Base-by-base conservation (phyloP, 441 rosid genomes). In the Populus hybrid region DNA sequence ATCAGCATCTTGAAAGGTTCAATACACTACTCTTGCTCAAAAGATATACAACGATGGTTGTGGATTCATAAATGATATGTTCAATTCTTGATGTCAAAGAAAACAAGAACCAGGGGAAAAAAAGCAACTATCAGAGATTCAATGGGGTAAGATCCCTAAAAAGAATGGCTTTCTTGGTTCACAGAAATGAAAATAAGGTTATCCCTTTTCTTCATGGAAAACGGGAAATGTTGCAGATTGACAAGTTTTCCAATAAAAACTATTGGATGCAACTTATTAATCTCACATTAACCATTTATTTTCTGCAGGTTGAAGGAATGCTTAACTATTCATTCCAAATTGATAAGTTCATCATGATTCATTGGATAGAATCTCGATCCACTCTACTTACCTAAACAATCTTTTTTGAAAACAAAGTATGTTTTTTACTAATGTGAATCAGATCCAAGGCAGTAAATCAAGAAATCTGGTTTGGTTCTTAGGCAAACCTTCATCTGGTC, bases 401-500 rank as follows among this genome's bases (percentile, higher is more conserved):
- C 56, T 14, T 14, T 45, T 45, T 14, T 45, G 20, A 45, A 45
- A 45, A 40, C 50, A 3, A 45, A 45, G 56, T 4, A 40, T 40
- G 50, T 40, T 40, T 45, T 45, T 14, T 45, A 45, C 28, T 61
- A 21, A 3, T 9, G 26, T 6, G 28, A 61, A 61, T 61, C 65
- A 10, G 21, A 21, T 61, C 5, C 65, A 21, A 8, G 12, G 65
- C 65, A 21, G 65, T 9, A 61, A 61, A 9, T 61, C 65, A 61
- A 16, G n/a, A 21, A 69, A 76, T 53, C 10, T 24, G 16, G 38
- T 53, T 70, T 33, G 8, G 24, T 4, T 26, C n/a, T 68, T 74
- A 72, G 53, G 61, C 79, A 56, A 80, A 96, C 99, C 99, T 96
- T 96, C 95, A 94, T 92, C 83, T 96, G 86, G 73, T 85, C 79